phyloP scores from a whole-genome alignment of 768 basidiomycete genomes.

The Gelatoporia subvermispora region DNA sequence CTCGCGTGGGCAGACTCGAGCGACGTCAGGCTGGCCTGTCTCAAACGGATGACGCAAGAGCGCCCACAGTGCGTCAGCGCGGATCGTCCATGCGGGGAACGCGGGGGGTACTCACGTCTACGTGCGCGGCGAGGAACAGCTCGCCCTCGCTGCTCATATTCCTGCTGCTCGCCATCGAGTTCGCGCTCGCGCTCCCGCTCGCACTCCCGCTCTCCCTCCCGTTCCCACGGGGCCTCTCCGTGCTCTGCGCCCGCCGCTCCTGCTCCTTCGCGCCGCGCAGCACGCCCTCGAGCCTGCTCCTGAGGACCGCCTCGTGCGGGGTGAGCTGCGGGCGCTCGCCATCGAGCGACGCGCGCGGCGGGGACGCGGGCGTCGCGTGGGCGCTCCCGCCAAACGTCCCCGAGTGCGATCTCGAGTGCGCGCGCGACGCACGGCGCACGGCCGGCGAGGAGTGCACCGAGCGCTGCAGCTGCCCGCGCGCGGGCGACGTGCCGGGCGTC shows the following conservation, averaged over 20 bases:
- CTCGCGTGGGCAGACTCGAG: not conserved
- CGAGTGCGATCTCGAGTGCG: constrained; percentile 4
- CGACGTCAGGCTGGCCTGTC: not conserved
- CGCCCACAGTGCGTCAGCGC: constrained; percentile 10
- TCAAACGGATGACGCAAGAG: constrained; percentile 16
- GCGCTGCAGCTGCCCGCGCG: constrained; percentile 19
- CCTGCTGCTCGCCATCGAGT: constrained; percentile 26
- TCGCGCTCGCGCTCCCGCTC: constrained; percentile 19
- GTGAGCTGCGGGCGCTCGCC: constrained; percentile 20
- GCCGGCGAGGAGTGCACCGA: constrained; percentile 18
- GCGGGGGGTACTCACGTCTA: constrained; percentile 13
- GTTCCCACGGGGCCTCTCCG: constrained; percentile 14
- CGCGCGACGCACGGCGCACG: constrained; percentile 7
- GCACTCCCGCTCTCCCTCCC: constrained; percentile 8
- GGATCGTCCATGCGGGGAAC: not conserved
- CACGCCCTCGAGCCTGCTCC: constrained; percentile 48
- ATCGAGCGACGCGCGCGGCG: constrained; percentile 9
- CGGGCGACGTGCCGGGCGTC: constrained; percentile 17
- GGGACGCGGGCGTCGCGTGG: not conserved
- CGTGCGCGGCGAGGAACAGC: constrained; percentile 20
- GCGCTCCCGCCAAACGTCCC: not conserved
- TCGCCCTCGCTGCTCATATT: constrained; percentile 24
- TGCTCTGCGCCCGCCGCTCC: constrained; percentile 14
- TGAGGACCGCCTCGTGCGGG: constrained; percentile 51
- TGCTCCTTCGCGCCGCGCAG: constrained; percentile 26